Evolutionary conservation across 1,139 yeast genomes (phyloP).

Genomic region (Nadsonia starkeyi-henricii): DNA sequence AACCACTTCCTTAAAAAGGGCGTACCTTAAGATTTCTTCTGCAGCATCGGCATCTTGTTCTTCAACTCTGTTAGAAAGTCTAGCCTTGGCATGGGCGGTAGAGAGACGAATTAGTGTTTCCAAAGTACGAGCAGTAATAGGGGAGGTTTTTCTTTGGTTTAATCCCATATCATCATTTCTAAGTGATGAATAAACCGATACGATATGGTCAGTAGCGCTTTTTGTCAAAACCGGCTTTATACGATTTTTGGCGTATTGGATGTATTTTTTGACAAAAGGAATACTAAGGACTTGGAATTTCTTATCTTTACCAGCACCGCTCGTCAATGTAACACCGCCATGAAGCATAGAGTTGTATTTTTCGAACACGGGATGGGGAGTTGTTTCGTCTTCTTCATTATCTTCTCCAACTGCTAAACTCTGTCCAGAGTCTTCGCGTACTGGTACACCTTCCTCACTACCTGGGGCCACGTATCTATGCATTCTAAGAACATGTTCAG

Average conservation of each 20-base stretch:
- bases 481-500: slow-evolving; percentile 91
- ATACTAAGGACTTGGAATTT: slow-evolving; percentile 60
- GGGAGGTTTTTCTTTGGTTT: slow-evolving; percentile 74
- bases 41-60: slow-evolving; percentile 77
- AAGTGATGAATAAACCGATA: slow-evolving; percentile 61
- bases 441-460: slow-evolving; percentile 84
- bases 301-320: slow-evolving; percentile 14
- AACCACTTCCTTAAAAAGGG: slow-evolving; percentile 64
- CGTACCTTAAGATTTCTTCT: slow-evolving; percentile 68
- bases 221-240: slow-evolving; percentile 68
- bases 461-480: slow-evolving; percentile 88
- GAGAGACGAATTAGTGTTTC: slow-evolving; percentile 92
- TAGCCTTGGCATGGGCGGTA: slow-evolving; percentile 92
- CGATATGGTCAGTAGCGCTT: slow-evolving; percentile 71
- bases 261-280: slow-evolving; percentile 78
- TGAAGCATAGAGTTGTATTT: slow-evolving; percentile 73
- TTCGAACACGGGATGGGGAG: slow-evolving; percentile 52
- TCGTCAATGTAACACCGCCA: slow-evolving; percentile 43
- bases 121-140: slow-evolving; percentile 94
- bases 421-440: slow-evolving; percentile 58
- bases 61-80: slow-evolving; percentile 64
- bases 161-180: slow-evolving; percentile 67
- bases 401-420: slow-evolving; percentile 69
- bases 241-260: slow-evolving; percentile 89
- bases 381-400: slow-evolving; percentile 31